phyloP scores from a whole-genome alignment of 2,329 filamentous ascomycete species.

The Apiospora hydei region DNA sequence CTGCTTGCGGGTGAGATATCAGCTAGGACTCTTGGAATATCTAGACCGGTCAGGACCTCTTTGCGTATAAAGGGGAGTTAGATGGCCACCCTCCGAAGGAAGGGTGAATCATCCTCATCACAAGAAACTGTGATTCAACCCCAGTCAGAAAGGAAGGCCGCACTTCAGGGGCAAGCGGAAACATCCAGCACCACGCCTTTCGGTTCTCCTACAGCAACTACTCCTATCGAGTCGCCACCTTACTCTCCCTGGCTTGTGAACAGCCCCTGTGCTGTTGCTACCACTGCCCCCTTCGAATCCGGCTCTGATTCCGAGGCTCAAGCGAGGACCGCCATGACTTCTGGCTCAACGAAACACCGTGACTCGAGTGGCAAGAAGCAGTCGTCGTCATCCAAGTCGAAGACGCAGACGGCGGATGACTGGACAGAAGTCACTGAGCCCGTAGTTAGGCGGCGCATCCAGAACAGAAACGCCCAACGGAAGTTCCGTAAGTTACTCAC shows the following conservation, averaged over 20 bases:
- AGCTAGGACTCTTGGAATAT: conserved; percentile 10
- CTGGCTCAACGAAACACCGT: conserved; percentile 47
- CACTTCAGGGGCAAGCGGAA: conserved; percentile 6
- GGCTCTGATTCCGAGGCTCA: conserved; percentile 28
- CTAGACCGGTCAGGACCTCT: neutral
- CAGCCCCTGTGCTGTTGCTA: neutral
- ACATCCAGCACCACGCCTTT: neutral
- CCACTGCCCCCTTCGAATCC: conserved; percentile 24
- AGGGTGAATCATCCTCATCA: conserved; percentile 24
- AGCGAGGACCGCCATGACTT: conserved; percentile 32
- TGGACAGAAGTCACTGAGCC: conserved; percentile 76
- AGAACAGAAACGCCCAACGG: conserved; percentile 78
- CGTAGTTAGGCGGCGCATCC: conserved; percentile 74
- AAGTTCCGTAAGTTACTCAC: conserved; percentile 73
- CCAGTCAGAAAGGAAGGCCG: neutral
- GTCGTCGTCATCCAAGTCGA: conserved; percentile 48
- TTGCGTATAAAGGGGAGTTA: neutral
- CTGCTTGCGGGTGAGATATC: neutral
- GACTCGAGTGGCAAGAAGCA: conserved; percentile 41
- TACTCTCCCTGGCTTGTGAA: conserved; percentile 28
- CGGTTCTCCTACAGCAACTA: conserved; percentile 25
- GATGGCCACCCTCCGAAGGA: conserved; percentile 23
- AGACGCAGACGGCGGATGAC: conserved; percentile 60
- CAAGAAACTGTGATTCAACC: conserved; percentile 25
- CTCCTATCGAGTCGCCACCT: conserved; percentile 30